These are phyloP conservation scores for Akanthomyces uredinophilus DNA, from an alignment of 2,329 filamentous ascomycete species.

Conservation along the genomic window DNA sequence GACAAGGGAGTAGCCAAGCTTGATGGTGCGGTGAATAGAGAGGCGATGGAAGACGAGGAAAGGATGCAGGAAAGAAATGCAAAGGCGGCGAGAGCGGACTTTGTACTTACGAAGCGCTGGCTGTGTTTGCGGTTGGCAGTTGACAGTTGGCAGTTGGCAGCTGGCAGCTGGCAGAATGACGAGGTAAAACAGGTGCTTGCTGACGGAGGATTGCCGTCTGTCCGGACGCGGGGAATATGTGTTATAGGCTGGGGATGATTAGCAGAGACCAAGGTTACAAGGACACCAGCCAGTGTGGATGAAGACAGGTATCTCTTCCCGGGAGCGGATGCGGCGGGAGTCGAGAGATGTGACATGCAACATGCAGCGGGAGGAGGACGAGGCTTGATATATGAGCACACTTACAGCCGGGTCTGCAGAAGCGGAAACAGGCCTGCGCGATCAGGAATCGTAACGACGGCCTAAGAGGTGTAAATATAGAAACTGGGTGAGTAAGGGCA, in stretches of 20 bases:
- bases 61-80: neutral
- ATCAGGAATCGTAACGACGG: neutral
- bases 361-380: neutral
- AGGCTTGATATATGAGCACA: conserved; percentile 10
- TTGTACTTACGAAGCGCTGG: neutral
- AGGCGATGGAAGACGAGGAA: neutral
- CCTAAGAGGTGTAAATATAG: conserved; percentile 10
- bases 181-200: neutral
- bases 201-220: neutral
- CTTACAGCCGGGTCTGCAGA: conserved; percentile 8
- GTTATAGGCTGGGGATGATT: conserved; percentile 10
- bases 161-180: neutral
- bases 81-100: neutral
- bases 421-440: neutral
- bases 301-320: conserved; percentile 1
- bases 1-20: conserved; percentile 4
- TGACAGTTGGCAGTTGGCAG: neutral
- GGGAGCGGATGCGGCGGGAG: conserved; percentile 3
- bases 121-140: neutral
- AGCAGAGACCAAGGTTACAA: neutral
- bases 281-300: neutral
- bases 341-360: conserved; percentile 2
- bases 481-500: neutral
- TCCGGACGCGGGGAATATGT: conserved; percentile 5
- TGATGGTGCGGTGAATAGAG: neutral